phyloP scores from a whole-genome alignment of 2,329 filamentous ascomycete genomes.

The Fusarium torulosum region DNA sequence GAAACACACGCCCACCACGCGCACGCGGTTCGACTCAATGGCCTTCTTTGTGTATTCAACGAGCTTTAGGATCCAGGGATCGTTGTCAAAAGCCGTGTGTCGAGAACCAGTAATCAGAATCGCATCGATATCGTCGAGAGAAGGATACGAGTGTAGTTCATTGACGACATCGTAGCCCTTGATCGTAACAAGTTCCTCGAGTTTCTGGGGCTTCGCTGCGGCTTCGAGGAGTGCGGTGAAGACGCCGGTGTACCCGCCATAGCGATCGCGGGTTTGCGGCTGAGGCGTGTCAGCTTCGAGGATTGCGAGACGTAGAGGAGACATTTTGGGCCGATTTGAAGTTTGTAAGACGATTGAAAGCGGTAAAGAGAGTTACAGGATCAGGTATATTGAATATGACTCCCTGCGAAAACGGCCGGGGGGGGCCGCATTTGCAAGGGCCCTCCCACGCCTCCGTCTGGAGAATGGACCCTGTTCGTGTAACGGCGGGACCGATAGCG shows the following conservation, averaged over 20 bases:
- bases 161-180: conserved; percentile 78
- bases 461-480: conserved; percentile 30
- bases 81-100: conserved; percentile 60
- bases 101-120: conserved; percentile 83
- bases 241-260: conserved; percentile 78
- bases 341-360: not conserved
- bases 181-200: conserved; percentile 66
- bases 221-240: conserved; percentile 71
- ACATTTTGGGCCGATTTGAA: conserved; percentile 28
- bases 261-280: conserved; percentile 71
- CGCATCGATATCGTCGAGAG: conserved; percentile 81
- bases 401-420: conserved; percentile 15
- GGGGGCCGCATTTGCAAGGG: conserved; percentile 14
- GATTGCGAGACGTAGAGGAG: conserved; percentile 82
- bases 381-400: conserved; percentile 13
- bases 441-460: conserved; percentile 18
- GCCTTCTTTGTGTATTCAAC: conserved; percentile 55
- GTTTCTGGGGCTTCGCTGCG: conserved; percentile 61
- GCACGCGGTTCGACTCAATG: conserved; percentile 65
- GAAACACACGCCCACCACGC: conserved; percentile 66
- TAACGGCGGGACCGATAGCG: conserved; percentile 40
- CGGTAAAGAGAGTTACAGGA: not conserved
- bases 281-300: conserved; percentile 89
- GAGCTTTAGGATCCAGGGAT: conserved; percentile 60
- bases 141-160: conserved; percentile 75